A percentile compares a stretch with the other conserved stretches of the same genome.
Conservation (phyloP, 306 rosid genomes). For the Trifolium repens region DNA sequence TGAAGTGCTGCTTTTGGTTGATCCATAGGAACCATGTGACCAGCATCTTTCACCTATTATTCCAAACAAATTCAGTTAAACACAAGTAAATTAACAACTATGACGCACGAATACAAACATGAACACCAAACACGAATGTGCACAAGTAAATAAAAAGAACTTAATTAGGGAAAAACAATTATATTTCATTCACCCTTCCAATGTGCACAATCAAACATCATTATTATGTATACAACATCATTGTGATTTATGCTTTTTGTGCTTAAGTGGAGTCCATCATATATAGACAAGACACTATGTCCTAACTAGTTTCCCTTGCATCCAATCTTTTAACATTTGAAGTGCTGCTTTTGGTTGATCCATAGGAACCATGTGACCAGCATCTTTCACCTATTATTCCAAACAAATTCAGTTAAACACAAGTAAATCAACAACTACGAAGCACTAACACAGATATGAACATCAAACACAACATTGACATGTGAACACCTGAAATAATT, state of each 20-base stretch:
- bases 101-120: too few relatives aligned
- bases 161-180: not conserved
- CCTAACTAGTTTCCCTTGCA: constrained; percentile 62
- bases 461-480: not conserved
- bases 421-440: constrained; percentile 7
- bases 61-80: too few relatives aligned
- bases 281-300: constrained; percentile 51
- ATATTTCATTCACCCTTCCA: constrained; percentile 9
- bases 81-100: too few relatives aligned
- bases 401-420: constrained; percentile 20
- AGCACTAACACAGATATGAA: too few relatives aligned
- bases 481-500: not conserved
- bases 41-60: too few relatives aligned
- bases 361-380: constrained; percentile 96
- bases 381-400: constrained; percentile 60
- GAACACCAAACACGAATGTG: too few relatives aligned
- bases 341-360: constrained; percentile 89
- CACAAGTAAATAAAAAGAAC: too few relatives aligned
- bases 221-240: too few relatives aligned
- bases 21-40: too few relatives aligned
- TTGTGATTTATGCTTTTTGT: constrained; percentile 4
- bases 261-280: constrained; percentile 40
- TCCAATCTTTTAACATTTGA: constrained; percentile 74
- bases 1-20: too few relatives aligned
- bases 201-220: constrained; percentile 18